phyloP scores from a whole-genome alignment of 179 eudicot species.

The Silene noctiflora region DNA sequence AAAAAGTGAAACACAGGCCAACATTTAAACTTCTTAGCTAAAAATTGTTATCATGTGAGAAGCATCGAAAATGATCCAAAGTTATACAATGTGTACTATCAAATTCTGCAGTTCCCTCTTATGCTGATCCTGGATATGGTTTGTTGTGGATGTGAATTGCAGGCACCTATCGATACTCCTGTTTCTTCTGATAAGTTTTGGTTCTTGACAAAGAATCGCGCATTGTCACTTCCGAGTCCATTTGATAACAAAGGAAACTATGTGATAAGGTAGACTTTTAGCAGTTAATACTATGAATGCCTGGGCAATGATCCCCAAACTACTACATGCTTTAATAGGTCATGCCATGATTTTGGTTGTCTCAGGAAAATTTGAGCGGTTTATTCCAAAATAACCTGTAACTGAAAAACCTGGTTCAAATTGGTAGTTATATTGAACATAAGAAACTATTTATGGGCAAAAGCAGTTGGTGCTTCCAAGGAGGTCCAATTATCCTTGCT shows the following conservation, averaged over 20 bases:
- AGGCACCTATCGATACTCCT: conserved; percentile 86
- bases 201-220: conserved; percentile 65
- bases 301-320: background rate
- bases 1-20: background rate
- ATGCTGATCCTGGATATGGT: conserved; percentile 17
- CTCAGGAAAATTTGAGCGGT: background rate
- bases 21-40: background rate
- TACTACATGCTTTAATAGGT: background rate
- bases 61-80: background rate
- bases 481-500: background rate
- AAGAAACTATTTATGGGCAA: too few species aligned
- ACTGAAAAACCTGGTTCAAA: background rate
- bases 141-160: conserved; percentile 29
- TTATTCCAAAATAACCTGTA: background rate
- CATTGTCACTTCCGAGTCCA: conserved; percentile 79
- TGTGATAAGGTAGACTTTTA: conserved; percentile 64
- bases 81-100: background rate
- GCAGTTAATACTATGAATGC: background rate
- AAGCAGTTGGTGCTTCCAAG: background rate
- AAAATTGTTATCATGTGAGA: background rate
- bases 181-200: conserved; percentile 85
- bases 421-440: conserved; percentile 2
- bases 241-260: conserved; percentile 91
- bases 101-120: background rate
- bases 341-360: background rate